Conservation (phyloP, 2,329 filamentous ascomycete species). For the Diaporthe nobilis region DNA sequence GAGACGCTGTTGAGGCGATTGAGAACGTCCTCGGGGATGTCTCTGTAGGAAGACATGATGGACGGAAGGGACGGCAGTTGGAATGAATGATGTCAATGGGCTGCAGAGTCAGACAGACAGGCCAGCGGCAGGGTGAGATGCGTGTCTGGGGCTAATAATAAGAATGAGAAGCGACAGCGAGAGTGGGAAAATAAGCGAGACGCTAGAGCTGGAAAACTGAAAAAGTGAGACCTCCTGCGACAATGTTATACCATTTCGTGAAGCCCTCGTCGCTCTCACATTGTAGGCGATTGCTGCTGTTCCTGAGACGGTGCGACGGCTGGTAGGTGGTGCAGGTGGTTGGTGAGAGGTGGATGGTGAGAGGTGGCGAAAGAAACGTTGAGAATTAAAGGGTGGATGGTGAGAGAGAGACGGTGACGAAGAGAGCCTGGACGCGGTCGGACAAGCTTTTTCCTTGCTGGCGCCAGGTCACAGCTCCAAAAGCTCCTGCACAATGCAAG, state of each 20-base stretch:
- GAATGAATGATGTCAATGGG: slow-evolving; percentile 15
- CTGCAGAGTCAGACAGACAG: not conserved
- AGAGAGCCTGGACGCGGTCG: not conserved
- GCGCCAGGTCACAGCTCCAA: slow-evolving; percentile 13
- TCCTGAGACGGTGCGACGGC: slow-evolving; percentile 26
- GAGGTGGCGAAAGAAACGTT: not conserved
- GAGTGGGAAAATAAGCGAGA: slow-evolving; percentile 18
- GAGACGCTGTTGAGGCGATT: slow-evolving; percentile 37
- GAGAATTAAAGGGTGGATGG: not conserved
- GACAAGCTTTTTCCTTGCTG: slow-evolving; percentile 32
- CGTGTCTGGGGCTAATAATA: slow-evolving; percentile 16
- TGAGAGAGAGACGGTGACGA: not conserved
- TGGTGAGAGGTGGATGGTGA: not conserved
- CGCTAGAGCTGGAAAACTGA: slow-evolving; percentile 8
- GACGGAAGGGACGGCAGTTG: not conserved
- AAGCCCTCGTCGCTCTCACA: slow-evolving; percentile 17
- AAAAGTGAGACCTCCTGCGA: slow-evolving; percentile 1
- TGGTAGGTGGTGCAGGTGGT: not conserved
- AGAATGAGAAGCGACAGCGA: not conserved
- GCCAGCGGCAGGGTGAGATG: not conserved
- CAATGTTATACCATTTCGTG: slow-evolving; percentile 11
- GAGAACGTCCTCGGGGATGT: slow-evolving; percentile 36
- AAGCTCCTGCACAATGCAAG: not conserved
- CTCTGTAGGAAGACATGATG: slow-evolving; percentile 37
- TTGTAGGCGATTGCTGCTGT: slow-evolving; percentile 6